These are phyloP conservation scores for Rauvolfia tetraphylla DNA, from an alignment of 257 asterid genomes.

Conservation along the genomic window DNA sequence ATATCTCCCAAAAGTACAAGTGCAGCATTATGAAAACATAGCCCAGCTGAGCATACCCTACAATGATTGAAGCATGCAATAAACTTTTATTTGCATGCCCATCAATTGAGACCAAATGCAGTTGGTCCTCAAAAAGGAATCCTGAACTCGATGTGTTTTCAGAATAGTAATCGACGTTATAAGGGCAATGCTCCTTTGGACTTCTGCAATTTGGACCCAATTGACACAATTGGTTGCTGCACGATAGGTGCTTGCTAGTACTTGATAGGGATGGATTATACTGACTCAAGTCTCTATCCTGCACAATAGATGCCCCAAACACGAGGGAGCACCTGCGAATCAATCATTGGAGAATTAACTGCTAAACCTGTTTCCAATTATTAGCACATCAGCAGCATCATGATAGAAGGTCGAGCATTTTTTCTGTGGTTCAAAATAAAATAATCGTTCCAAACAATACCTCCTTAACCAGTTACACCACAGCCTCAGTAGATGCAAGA, in stretches of 20 bases:
- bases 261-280: constrained; percentile 65
- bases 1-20: background rate
- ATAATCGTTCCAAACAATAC: background rate
- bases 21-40: constrained; percentile 1
- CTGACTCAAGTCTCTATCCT: constrained; percentile 75
- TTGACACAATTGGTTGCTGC: constrained; percentile 66
- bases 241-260: constrained; percentile 59
- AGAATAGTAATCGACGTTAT: constrained; percentile 43
- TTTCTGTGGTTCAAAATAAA: background rate
- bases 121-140: constrained; percentile 26
- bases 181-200: constrained; percentile 69
- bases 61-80: constrained; percentile 44
- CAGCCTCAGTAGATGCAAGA: background rate
- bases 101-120: too few species aligned
- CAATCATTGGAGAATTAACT: constrained; percentile 62
- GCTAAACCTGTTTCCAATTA: constrained; percentile 45
- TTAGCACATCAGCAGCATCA: constrained; percentile 20
- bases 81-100: constrained; percentile 32
- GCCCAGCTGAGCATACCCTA: constrained; percentile 46
- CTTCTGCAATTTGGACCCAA: constrained; percentile 42
- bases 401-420: background rate
- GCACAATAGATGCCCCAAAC: constrained; percentile 73
- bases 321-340: constrained; percentile 82
- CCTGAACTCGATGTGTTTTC: constrained; percentile 73
- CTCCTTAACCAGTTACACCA: background rate